phyloP scores from a whole-genome alignment of 495 filamentous ascomycete species.

The Cercophora samala region DNA sequence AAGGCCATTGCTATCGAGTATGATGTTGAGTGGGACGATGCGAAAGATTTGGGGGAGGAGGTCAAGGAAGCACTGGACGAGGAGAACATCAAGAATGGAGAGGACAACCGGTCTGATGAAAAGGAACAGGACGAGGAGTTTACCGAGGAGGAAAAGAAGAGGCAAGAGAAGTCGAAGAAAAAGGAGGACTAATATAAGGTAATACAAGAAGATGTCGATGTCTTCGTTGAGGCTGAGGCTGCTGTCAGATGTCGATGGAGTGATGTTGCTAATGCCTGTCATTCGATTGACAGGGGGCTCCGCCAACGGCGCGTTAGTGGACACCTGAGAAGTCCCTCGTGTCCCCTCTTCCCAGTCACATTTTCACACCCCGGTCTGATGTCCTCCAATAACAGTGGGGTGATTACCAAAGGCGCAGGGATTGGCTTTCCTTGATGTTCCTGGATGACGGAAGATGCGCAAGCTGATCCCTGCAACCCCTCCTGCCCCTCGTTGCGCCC shows the following conservation, averaged over 20 bases:
- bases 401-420: slow-evolving; percentile 6
- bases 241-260: slow-evolving; percentile 2
- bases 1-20: slow-evolving; percentile 80
- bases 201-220: not conserved
- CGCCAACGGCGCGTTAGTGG: slow-evolving; percentile 6
- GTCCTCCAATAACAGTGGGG: slow-evolving; percentile 14
- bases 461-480: not conserved
- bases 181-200: too few relatives aligned
- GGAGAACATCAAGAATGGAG: slow-evolving; percentile 47
- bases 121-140: slow-evolving; percentile 48
- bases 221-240: too few relatives aligned
- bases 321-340: not conserved
- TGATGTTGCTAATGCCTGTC: not conserved
- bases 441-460: slow-evolving; percentile 7
- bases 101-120: slow-evolving; percentile 26
- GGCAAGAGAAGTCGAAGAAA: slow-evolving; percentile 27
- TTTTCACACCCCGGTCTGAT: not conserved
- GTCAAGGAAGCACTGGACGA: slow-evolving; percentile 69
- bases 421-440: not conserved
- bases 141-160: slow-evolving; percentile 45
- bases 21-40: slow-evolving; percentile 93
- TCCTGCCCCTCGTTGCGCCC: not conserved
- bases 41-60: slow-evolving; percentile 65
- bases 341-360: too few relatives aligned
- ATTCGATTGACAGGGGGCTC: not conserved